Evolutionary conservation across 2,329 filamentous ascomycete genomes (phyloP), one percentile per base, ranked within the genome.

Genomic region (Paecilomyces sp.): DNA sequence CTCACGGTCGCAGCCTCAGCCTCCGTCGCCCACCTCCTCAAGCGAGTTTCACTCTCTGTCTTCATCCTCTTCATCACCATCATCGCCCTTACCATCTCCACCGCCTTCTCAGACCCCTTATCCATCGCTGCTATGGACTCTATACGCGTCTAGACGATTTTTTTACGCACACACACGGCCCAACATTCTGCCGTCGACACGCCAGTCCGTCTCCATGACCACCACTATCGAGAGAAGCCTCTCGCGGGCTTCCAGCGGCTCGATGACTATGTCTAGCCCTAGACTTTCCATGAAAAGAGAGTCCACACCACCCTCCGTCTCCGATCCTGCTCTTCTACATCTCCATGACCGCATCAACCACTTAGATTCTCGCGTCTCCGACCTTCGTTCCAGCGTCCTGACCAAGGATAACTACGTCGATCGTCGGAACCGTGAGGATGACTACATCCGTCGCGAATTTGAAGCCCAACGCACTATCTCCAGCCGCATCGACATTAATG

Each of bases 391-490:
- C 13, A 69, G 66, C 28, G 65, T 74, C n/a, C 59, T 77, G 31
- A 76, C 74, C 24, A 74, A 73, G 59, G 73, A 77, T 55, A 68
- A 66, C 28, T 77, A 77, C 64, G 66, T 71, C 54, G 73, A 76
- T 56, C 70, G 74, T 57, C 68, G 74, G 1, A 76, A 75, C 61
- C 69, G 71, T 15, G 73, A 77, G 65, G 74, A 77, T 61, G 67
- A 74, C 11, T 70, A 72, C 52, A 68, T 77, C 34, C 70, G 72
- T 51, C 72, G 73, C 6, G 74, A 77, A 58, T 76, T 77, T 36
- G 70, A 75, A 58, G 64, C 66, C 55, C 67, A 75, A 56, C 69
- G 67, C 33, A 64, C 68, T n/a, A 68, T 74, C 31, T 72, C 68
- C 11, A 68, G 66, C 50, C 70, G 71, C 5, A 75, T 76, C 54